These are phyloP conservation scores for Ceratobasidium sp. DNA, from an alignment of 1,284 basidiomycete species.

Conservation along the genomic window DNA sequence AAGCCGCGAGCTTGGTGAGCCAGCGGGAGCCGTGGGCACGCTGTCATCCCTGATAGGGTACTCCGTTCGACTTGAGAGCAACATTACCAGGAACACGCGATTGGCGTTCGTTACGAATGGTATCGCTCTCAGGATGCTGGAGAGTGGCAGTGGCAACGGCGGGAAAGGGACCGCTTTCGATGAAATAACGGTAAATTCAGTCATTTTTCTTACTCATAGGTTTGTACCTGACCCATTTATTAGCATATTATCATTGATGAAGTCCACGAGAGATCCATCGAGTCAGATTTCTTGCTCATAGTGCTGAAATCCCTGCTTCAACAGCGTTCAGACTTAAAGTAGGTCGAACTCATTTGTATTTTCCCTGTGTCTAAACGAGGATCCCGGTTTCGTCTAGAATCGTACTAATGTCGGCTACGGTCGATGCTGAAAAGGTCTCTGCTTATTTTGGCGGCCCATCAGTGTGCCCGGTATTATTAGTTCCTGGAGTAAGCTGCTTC, in stretches of 20 bases:
- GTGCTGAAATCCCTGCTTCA: slow-evolving; percentile 91
- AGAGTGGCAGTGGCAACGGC: slow-evolving; percentile 75
- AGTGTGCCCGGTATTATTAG: slow-evolving; percentile 83
- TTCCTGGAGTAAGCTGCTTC: slow-evolving; percentile 73
- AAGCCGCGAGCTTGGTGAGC: slow-evolving; percentile 92
- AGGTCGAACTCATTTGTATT: slow-evolving; percentile 48
- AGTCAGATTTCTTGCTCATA: slow-evolving; percentile 97
- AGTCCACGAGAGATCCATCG: slow-evolving; percentile 95
- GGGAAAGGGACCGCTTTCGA: slow-evolving; percentile 87
- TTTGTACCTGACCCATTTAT: slow-evolving; percentile 1
- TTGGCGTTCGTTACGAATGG: slow-evolving; percentile 93
- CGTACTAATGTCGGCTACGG: slow-evolving; percentile 97
- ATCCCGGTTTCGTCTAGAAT: slow-evolving; percentile 66
- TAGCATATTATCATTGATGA: slow-evolving; percentile 92
- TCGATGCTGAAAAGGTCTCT: slow-evolving; percentile 96
- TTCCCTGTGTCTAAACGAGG: neutral
- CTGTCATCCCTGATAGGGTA: slow-evolving; percentile 90
- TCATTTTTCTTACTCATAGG: slow-evolving; percentile 16
- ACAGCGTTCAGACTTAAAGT: slow-evolving; percentile 88
- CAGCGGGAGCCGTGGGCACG: slow-evolving; percentile 84
- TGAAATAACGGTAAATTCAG: slow-evolving; percentile 83
- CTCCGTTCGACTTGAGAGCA: slow-evolving; percentile 93
- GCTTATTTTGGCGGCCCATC: slow-evolving; percentile 81
- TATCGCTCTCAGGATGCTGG: slow-evolving; percentile 97
- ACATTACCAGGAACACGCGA: slow-evolving; percentile 84